Conservation (phyloP, 106 monocot species). For the Platanthera guangdongensis region DNA sequence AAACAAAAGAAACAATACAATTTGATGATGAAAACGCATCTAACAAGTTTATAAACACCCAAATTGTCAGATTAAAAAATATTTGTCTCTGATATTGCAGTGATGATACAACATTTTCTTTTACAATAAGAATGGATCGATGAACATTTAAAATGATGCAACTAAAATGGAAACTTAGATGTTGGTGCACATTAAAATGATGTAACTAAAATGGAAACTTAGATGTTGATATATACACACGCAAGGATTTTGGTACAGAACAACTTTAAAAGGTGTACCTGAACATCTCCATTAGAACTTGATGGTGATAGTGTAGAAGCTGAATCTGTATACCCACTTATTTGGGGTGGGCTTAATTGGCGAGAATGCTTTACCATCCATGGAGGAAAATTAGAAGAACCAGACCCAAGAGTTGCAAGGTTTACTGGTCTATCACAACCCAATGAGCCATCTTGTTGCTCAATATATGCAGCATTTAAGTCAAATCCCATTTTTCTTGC, state of each 20-base stretch:
- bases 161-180: not conserved
- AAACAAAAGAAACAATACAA: not conserved
- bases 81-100: not conserved
- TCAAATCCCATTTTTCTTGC: conserved; percentile 52
- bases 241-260: not conserved
- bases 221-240: not conserved
- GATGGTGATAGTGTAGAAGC: conserved; percentile 51
- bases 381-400: conserved; percentile 15
- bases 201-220: not conserved
- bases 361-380: conserved; percentile 38
- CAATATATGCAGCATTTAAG: conserved; percentile 53
- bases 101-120: not conserved
- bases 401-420: conserved; percentile 10
- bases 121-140: not conserved
- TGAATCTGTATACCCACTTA: conserved; percentile 61
- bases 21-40: not conserved
- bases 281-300: conserved; percentile 59
- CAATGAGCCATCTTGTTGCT: conserved; percentile 17
- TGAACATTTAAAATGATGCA: not conserved
- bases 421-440: conserved; percentile 14
- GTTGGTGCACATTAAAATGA: not conserved
- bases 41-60: not conserved
- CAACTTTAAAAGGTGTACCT: conserved; percentile 24
- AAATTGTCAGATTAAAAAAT: not conserved
- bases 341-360: conserved; percentile 54